These are phyloP conservation scores for Leptographium wingfieldii DNA, from an alignment of 2,329 filamentous ascomycete genomes.

Conservation along the genomic window DNA sequence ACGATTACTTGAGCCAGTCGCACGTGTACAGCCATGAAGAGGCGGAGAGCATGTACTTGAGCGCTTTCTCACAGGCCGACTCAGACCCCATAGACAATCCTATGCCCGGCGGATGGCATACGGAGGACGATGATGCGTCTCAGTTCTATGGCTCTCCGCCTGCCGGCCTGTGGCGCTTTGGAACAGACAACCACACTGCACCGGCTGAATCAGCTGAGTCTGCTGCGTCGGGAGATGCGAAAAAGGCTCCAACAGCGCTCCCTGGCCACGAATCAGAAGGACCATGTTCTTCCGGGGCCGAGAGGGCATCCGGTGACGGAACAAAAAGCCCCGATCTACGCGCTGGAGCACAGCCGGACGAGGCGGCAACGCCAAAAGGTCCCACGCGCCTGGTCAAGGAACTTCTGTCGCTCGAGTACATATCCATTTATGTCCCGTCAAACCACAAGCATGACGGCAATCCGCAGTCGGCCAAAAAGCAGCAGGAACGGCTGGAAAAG, in stretches of 20 bases:
- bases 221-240: too few relatives aligned
- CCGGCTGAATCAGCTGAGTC: too few relatives aligned
- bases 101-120: constrained; percentile 43
- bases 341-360: constrained; percentile 19
- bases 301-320: background rate
- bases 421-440: constrained; percentile 44
- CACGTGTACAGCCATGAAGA: constrained; percentile 67
- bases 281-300: background rate
- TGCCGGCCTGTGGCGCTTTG: background rate
- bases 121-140: constrained; percentile 14
- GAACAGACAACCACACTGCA: background rate
- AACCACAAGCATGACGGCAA: constrained; percentile 32
- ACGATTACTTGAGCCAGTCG: constrained; percentile 48
- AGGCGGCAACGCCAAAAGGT: constrained; percentile 36
- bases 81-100: constrained; percentile 17
- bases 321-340: background rate
- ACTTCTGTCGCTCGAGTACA: constrained; percentile 33
- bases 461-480: constrained; percentile 6
- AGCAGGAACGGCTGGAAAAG: constrained; percentile 16
- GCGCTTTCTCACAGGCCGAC: constrained; percentile 43
- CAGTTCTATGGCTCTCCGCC: background rate
- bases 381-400: constrained; percentile 44
- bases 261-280: background rate
- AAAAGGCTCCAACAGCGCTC: background rate
- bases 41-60: constrained; percentile 81